Percentiles rank a stretch among this genome's conserved stretches.
Evolutionary conservation across 2,329 filamentous ascomycete genomes (phyloP).

Genomic region (Rutstroemia sp.): DNA sequence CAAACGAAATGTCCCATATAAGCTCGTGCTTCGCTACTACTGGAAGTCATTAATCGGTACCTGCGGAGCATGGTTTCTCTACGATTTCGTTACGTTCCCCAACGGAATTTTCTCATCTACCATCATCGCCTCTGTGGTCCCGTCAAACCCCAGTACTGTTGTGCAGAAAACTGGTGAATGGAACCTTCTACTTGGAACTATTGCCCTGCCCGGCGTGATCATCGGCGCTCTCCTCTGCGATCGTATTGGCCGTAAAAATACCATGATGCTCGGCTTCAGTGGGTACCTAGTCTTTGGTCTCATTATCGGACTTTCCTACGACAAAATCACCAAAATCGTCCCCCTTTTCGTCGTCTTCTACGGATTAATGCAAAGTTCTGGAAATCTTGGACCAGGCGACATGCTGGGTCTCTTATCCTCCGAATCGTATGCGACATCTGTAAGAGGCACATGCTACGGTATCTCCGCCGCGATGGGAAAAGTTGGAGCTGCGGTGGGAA

Average conservation of each 20-base stretch:
- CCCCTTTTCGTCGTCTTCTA: conserved; percentile 46
- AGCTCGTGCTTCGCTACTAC: conserved; percentile 43
- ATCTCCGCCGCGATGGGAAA: conserved; percentile 45
- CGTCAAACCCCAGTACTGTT: conserved; percentile 22
- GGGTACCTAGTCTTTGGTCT: conserved; percentile 45
- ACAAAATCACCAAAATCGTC: conserved; percentile 40
- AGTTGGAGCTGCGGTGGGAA: conserved; percentile 43
- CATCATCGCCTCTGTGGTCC: conserved; percentile 34
- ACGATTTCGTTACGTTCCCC: conserved; percentile 38
- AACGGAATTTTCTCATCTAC: conserved; percentile 40
- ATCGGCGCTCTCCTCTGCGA: conserved; percentile 42
- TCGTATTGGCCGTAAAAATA: conserved; percentile 40
- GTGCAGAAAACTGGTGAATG: conserved; percentile 40
- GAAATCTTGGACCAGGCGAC: conserved; percentile 43
- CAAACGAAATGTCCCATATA: conserved; percentile 42
- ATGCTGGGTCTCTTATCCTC: conserved; percentile 44
- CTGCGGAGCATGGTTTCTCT: conserved; percentile 45
- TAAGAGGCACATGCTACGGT: conserved; percentile 43
- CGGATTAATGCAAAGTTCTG: conserved; percentile 42
- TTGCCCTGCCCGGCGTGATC: conserved; percentile 42
- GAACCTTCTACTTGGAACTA: conserved; percentile 38
- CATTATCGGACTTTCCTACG: conserved; percentile 42
- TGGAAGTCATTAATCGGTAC: conserved; percentile 47
- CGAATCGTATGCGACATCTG: conserved; percentile 44
- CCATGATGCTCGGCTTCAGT: conserved; percentile 43